A percentile compares a stretch with the other conserved stretches of the same genome.
These are phyloP conservation scores for Coemansia sp. DNA, from an alignment of 192 early-diverging fungal species.

Conservation along the genomic window DNA sequence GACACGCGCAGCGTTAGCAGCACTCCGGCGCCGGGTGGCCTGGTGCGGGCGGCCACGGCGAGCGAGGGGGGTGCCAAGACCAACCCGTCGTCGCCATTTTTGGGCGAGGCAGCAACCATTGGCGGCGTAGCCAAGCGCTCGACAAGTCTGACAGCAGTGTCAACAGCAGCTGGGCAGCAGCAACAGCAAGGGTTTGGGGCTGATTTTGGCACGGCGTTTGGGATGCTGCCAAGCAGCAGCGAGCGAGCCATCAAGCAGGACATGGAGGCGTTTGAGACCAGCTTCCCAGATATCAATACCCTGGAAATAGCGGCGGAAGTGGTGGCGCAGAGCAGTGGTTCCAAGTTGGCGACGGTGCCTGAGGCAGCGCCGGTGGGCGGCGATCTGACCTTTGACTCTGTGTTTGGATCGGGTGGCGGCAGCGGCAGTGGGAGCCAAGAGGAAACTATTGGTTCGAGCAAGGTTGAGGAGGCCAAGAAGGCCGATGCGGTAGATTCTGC, in stretches of 20 bases:
- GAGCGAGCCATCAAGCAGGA: conserved; percentile 43
- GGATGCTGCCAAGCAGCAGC: conserved; percentile 15
- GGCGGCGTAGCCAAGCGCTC: neutral
- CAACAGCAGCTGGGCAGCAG: neutral
- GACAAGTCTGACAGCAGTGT: neutral
- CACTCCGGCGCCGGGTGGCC: conserved; percentile 39
- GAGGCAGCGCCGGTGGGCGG: neutral
- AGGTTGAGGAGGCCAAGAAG: neutral
- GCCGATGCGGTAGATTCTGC: neutral
- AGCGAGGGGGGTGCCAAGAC: conserved; percentile 13
- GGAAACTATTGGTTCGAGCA: neutral
- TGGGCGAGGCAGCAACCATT: neutral
- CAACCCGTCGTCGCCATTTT: conserved; percentile 29
- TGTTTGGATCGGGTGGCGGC: conserved; percentile 41
- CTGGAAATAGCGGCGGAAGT: conserved; percentile 21
- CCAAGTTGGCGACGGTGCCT: conserved; percentile 5
- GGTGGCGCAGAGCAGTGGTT: conserved; percentile 4
- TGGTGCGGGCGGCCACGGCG: neutral
- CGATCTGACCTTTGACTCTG: conserved; percentile 53
- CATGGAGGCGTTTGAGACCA: conserved; percentile 43
- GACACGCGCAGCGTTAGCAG: conserved; percentile 49
- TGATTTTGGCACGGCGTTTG: conserved; percentile 52
- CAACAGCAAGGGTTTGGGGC: conserved; percentile 28
- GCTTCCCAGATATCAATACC: conserved; percentile 50
- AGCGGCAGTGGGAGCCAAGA: neutral